phyloP scores from a whole-genome alignment of 2,329 filamentous ascomycete genomes.

The Cryphonectria japonica region DNA sequence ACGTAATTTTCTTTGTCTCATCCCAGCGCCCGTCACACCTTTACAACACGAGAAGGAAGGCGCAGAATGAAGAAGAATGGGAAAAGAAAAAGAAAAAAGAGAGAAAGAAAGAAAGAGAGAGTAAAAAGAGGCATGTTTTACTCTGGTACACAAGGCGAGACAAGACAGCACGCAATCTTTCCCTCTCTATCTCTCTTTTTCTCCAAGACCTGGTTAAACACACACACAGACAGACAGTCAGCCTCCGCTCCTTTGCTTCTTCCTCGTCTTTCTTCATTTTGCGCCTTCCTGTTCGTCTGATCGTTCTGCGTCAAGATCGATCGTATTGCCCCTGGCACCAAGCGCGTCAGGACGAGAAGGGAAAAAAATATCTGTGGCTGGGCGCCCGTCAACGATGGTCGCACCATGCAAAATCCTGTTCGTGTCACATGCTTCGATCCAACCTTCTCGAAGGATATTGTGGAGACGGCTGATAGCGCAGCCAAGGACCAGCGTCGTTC shows the following conservation, averaged over 20 bases:
- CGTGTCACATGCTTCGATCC: conserved; percentile 13
- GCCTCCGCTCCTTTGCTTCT: no score
- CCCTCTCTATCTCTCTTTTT: no score
- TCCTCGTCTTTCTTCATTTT: no score
- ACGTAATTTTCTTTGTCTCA: conserved; percentile 11
- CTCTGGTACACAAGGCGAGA: background rate
- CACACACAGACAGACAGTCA: no score
- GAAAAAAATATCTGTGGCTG: conserved; percentile 11
- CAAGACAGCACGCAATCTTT: background rate
- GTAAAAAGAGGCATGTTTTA: background rate
- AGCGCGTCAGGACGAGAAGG: background rate
- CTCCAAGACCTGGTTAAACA: background rate
- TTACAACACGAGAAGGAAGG: background rate
- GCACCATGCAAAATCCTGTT: conserved; percentile 2
- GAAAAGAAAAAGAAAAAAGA: background rate
- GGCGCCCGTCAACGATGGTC: no score
- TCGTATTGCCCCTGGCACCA: background rate
- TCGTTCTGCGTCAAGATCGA: background rate
- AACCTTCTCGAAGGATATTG: conserved; percentile 19
- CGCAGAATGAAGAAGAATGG: background rate
- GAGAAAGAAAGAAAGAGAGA: no score
- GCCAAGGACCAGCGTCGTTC: conserved; percentile 2
- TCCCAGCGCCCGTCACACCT: background rate
- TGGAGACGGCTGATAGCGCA: conserved; percentile 13
- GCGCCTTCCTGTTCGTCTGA: conserved; percentile 1